Conservation (phyloP, 768 basidiomycete genomes). For the Leccinum fibrillosum region DNA sequence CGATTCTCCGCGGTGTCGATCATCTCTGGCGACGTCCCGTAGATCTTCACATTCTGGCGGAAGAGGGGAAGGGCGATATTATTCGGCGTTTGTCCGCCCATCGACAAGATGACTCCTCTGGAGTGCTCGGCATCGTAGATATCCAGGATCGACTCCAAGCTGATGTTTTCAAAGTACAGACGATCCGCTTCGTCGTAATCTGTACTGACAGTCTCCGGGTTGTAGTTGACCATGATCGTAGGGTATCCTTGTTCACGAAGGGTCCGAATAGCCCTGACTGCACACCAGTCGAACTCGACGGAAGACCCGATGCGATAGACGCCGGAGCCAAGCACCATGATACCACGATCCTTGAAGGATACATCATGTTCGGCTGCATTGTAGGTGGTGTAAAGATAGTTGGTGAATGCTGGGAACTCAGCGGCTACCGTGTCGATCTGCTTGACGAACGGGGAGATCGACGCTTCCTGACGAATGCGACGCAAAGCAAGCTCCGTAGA, state of each 20-base stretch:
- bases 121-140: slow-evolving; percentile 92
- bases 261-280: slow-evolving; percentile 94
- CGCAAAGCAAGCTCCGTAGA: slow-evolving; percentile 95
- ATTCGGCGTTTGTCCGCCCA: slow-evolving; percentile 99
- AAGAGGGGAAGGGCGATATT: slow-evolving; percentile 95
- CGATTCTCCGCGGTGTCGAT: slow-evolving; percentile 99
- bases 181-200: slow-evolving; percentile 99
- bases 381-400: slow-evolving; percentile 98
- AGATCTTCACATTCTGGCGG: slow-evolving; percentile 97
- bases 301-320: slow-evolving; percentile 99
- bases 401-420: slow-evolving; percentile 97
- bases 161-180: slow-evolving; percentile 98
- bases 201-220: slow-evolving; percentile 98
- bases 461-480: slow-evolving; percentile 78
- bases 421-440: slow-evolving; percentile 99
- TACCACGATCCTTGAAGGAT: slow-evolving; percentile 83
- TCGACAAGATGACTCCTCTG: slow-evolving; percentile 90
- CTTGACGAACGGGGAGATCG: slow-evolving; percentile 89
- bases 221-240: slow-evolving; percentile 99
- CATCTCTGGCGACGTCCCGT: slow-evolving; percentile 98
- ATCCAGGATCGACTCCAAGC: slow-evolving; percentile 92
- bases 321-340: slow-evolving; percentile 97
- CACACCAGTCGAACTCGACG: slow-evolving; percentile 99
- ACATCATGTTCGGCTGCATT: slow-evolving; percentile 95
- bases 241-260: slow-evolving; percentile 91